phyloP scores from a whole-genome alignment of 257 asterid species.

The Penstemon eatonii region DNA sequence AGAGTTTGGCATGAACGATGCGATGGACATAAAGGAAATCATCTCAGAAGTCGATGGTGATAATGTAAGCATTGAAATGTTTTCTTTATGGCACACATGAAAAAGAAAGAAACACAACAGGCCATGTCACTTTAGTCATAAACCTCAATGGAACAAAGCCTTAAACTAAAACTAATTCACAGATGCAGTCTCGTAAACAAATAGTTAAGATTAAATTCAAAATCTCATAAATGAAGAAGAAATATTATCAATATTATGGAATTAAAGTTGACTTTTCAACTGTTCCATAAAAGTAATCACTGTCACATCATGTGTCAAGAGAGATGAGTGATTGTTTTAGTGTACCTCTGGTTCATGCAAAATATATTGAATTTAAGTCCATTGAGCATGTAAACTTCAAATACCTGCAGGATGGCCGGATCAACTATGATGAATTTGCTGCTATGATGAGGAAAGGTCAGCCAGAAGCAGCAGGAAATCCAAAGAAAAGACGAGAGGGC shows the following conservation, averaged over 20 bases:
- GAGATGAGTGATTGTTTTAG: too few species aligned
- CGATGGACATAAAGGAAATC: slow-evolving; percentile 56
- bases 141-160: too few species aligned
- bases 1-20: slow-evolving; percentile 64
- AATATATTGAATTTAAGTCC: not conserved
- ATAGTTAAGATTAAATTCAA: too few species aligned
- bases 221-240: too few species aligned
- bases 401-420: slow-evolving; percentile 68
- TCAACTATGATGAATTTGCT: slow-evolving; percentile 75
- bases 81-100: not conserved
- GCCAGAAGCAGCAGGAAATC: slow-evolving; percentile 60
- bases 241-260: too few species aligned
- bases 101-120: too few species aligned
- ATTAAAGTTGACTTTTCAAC: too few species aligned
- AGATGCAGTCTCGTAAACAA: too few species aligned
- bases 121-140: too few species aligned
- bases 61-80: slow-evolving; percentile 40
- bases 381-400: not conserved
- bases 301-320: too few species aligned
- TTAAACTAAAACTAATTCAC: too few species aligned
- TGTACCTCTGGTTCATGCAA: not conserved
- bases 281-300: too few species aligned
- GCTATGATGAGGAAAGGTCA: slow-evolving; percentile 92
- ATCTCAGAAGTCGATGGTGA: slow-evolving; percentile 65
- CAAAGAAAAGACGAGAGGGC: slow-evolving; percentile 64